These are phyloP conservation scores for Rhizophagus sp. DNA, from an alignment of 192 early-diverging fungal species.

Conservation along the genomic window DNA sequence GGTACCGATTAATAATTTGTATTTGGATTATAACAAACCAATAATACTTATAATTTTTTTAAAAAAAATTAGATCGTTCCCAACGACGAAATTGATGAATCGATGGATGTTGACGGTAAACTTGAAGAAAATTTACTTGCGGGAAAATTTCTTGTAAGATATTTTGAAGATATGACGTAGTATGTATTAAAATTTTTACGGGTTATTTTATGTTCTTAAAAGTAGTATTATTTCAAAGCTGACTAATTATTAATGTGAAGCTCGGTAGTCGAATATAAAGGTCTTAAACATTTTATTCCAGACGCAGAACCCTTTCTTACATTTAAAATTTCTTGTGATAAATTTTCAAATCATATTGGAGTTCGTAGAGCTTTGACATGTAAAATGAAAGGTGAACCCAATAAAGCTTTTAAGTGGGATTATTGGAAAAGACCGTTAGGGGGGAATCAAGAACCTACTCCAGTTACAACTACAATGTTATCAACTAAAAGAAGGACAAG, in stretches of 20 bases:
- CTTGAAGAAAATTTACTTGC: conserved; percentile 19
- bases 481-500: background rate
- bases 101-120: conserved; percentile 22
- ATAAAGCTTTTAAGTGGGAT: conserved; percentile 15
- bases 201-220: background rate
- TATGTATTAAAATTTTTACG: background rate
- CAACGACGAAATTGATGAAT: conserved; percentile 7
- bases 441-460: background rate
- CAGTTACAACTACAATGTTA: background rate
- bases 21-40: background rate
- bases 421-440: conserved; percentile 1
- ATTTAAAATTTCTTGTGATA: conserved; percentile 11
- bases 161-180: conserved; percentile 21
- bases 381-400: conserved; percentile 6
- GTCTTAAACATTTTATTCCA: conserved; percentile 1
- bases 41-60: background rate
- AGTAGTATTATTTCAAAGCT: background rate
- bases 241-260: background rate
- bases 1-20: background rate
- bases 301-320: background rate
- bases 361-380: conserved; percentile 6
- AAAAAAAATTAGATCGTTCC: conserved; percentile 3
- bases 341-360: conserved; percentile 14
- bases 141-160: conserved; percentile 15
- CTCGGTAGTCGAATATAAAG: conserved; percentile 1